Conservation (phyloP, 768 basidiomycete genomes). For the Phanerochaete sordida region DNA sequence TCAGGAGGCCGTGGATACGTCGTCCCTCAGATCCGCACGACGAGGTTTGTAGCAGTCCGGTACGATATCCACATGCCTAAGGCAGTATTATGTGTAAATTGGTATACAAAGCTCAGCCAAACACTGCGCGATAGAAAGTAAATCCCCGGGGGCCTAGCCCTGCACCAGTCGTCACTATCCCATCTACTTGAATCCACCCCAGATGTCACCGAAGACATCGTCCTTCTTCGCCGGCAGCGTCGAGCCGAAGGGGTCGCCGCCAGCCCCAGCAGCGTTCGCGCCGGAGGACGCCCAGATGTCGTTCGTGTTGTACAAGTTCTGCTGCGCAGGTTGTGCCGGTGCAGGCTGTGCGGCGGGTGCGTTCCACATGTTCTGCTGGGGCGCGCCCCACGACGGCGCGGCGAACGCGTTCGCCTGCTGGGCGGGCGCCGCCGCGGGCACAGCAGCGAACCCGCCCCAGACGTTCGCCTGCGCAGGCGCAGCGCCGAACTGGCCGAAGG, state of each 20-base stretch:
- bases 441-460: conserved; percentile 26
- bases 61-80: not conserved
- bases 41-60: not conserved
- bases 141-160: not conserved
- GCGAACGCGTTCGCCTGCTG: conserved; percentile 46
- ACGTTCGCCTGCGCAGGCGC: conserved; percentile 13
- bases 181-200: conserved; percentile 76
- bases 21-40: not conserved
- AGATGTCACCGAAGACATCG: conserved; percentile 79
- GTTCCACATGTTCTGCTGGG: conserved; percentile 34
- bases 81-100: not conserved
- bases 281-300: conserved; percentile 58
- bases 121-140: not conserved
- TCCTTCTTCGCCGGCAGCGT: conserved; percentile 53
- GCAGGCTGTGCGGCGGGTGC: conserved; percentile 24
- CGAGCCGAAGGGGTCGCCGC: conserved; percentile 34
- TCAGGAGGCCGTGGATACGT: not conserved
- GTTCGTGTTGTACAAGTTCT: conserved; percentile 37
- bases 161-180: not conserved
- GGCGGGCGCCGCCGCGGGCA: conserved; percentile 20
- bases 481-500: conserved; percentile 23
- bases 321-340: conserved; percentile 33
- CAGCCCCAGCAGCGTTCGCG: conserved; percentile 17
- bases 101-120: not conserved
- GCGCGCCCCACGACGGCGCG: conserved; percentile 21